A percentile compares a stretch with the other conserved stretches of the same genome.
These are phyloP conservation scores for Aureobasidium sp. DNA, from an alignment of 2,329 filamentous ascomycete species.

Conservation along the genomic window DNA sequence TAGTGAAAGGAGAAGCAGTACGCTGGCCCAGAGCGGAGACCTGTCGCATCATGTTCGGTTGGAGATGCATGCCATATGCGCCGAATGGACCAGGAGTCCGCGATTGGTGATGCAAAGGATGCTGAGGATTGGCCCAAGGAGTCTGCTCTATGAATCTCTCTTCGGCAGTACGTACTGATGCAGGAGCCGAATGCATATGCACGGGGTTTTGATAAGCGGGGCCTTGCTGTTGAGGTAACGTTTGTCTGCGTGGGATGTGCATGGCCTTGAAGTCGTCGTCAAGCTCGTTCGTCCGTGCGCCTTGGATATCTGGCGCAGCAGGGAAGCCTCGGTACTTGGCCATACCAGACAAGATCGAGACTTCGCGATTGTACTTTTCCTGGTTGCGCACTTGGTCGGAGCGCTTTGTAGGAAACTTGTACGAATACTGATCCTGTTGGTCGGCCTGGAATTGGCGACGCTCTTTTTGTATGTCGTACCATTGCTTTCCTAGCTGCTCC, in stretches of 20 bases:
- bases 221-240: slow-evolving; percentile 21
- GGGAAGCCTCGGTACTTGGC: slow-evolving; percentile 96
- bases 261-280: slow-evolving; percentile 87
- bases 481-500: slow-evolving; percentile 75
- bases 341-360: slow-evolving; percentile 81
- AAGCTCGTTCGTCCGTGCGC: slow-evolving; percentile 64
- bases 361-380: slow-evolving; percentile 88
- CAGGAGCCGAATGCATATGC: slow-evolving; percentile 13
- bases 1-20: slow-evolving; percentile 24
- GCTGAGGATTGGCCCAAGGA: slow-evolving; percentile 83
- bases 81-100: slow-evolving; percentile 17
- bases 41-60: slow-evolving; percentile 16
- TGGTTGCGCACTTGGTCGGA: slow-evolving; percentile 77
- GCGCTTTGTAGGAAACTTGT: slow-evolving; percentile 70
- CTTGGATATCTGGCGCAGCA: slow-evolving; percentile 76
- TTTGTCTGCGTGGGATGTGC: slow-evolving; percentile 22
- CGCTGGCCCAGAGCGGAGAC: slow-evolving; percentile 13
- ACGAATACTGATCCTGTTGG: slow-evolving; percentile 72
- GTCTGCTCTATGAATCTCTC: slow-evolving; percentile 86
- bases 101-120: slow-evolving; percentile 18
- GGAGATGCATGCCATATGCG: slow-evolving; percentile 14
- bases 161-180: slow-evolving; percentile 29
- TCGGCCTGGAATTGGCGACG: slow-evolving; percentile 71
- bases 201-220: background rate
- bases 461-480: slow-evolving; percentile 88